Evolutionary conservation across 805 yeast species (phyloP).

Genomic region (Candida nemodendra): DNA sequence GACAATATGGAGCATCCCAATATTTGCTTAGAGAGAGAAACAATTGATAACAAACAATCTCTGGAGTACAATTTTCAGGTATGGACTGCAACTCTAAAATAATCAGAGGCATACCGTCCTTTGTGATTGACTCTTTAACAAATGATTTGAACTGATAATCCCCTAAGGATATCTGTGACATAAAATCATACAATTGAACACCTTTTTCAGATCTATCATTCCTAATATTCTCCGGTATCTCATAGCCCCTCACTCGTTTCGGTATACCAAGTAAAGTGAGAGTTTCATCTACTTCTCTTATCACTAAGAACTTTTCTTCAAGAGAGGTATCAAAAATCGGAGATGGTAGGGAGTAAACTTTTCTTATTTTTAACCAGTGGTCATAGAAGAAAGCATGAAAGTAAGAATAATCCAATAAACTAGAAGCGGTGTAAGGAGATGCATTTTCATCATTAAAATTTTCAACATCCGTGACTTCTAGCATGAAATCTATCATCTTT

Average conservation of each 20-base stretch:
- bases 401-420: slow-evolving; percentile 28
- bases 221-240: slow-evolving; percentile 52
- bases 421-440: slow-evolving; percentile 4
- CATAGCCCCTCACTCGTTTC: slow-evolving; percentile 50
- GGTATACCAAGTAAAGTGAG: slow-evolving; percentile 60
- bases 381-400: slow-evolving; percentile 50
- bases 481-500: slow-evolving; percentile 42
- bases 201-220: slow-evolving; percentile 46
- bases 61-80: slow-evolving; percentile 39
- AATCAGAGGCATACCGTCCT: slow-evolving; percentile 71
- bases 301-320: slow-evolving; percentile 25
- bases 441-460: too few relatives aligned
- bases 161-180: slow-evolving; percentile 62
- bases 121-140: slow-evolving; percentile 62
- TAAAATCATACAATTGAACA: slow-evolving; percentile 63
- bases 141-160: slow-evolving; percentile 47
- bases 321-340: slow-evolving; percentile 9
- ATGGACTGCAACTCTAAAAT: slow-evolving; percentile 49
- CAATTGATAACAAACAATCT: slow-evolving; percentile 55
- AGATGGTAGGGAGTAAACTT: slow-evolving; percentile 19
- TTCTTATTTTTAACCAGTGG: slow-evolving; percentile 40
- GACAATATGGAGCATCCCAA: slow-evolving; percentile 65
- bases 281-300: slow-evolving; percentile 45
- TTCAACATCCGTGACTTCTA: slow-evolving; percentile 25
- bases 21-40: slow-evolving; percentile 66